Base-by-base conservation (phyloP, 2,329 filamentous ascomycete species). In the Fusarium secorum region DNA sequence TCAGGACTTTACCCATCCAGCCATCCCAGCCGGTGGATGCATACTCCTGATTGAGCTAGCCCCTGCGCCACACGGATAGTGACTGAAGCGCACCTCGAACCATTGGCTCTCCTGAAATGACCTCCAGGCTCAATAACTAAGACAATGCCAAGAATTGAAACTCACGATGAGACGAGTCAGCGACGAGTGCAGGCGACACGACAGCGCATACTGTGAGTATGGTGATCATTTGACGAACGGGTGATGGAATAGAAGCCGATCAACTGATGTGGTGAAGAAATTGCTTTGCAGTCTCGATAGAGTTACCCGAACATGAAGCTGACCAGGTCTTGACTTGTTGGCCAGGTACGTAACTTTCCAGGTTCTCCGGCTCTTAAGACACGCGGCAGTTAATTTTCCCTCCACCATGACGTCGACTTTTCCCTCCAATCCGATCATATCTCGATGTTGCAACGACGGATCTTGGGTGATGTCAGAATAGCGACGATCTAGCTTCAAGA, bases 21-120 rank as follows among this genome's bases (percentile, higher is more conserved):
- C 51, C 48, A 63, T 69, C 41, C n/a, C 36, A 51, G 35, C n/a
- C 32, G 44, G 49, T 41, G 60, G 54, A 22, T 46, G 56, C 20
- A 60, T 51, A 44, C 41, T 60, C 64, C 71, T 39, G 46, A 70
- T 64, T 28, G n/a, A 72, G 74, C 22, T 64, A 73, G 68, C 54
- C 49, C 42, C 32, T 33, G 49, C 74, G 70, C 72, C 62, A 72
- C 65, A 20, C 65, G 54, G 60, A 55, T 56, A 68, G 52, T 49
- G 38, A 62, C 55, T 66, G 63, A 63, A 45, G 32, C 38, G 55
- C 33, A 33, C 36, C 14, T 49, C 42, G 32, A 44, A 66, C 55
- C 35, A 76, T 76, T 75, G 72, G 72, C 38, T 62, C 42, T 28
- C 57, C 51, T 55, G 61, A 75, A 70, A 74, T 75, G 66, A 65